A percentile compares a stretch with the other conserved stretches of the same genome.
Conservation (phyloP, 2,329 filamentous ascomycete species). For the Exserohilum turcica region DNA sequence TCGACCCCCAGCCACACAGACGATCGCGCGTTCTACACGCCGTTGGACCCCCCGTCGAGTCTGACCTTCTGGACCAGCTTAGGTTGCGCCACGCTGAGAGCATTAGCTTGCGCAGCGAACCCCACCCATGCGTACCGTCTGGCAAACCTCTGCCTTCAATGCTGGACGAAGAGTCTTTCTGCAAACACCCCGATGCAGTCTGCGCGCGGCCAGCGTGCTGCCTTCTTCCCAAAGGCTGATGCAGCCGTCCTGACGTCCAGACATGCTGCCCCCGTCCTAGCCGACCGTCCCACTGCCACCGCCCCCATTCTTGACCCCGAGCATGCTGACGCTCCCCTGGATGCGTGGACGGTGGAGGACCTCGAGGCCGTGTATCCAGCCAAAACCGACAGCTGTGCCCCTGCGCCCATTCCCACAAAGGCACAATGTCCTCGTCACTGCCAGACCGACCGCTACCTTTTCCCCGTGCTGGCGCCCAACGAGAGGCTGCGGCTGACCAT, state of each 20-base stretch:
- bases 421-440: slow-evolving; percentile 12
- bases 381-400: slow-evolving; percentile 19
- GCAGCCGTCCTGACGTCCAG: slow-evolving; percentile 30
- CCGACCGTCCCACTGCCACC: slow-evolving; percentile 25
- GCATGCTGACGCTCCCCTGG: slow-evolving; percentile 24
- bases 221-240: slow-evolving; percentile 38
- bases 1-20: neutral
- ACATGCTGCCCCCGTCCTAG: slow-evolving; percentile 20
- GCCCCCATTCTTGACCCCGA: slow-evolving; percentile 32
- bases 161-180: neutral
- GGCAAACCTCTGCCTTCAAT: slow-evolving; percentile 4
- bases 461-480: slow-evolving; percentile 44
- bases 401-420: slow-evolving; percentile 25
- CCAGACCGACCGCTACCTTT: slow-evolving; percentile 39
- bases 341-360: slow-evolving; percentile 21
- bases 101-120: slow-evolving; percentile 4
- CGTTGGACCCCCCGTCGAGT: neutral
- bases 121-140: neutral
- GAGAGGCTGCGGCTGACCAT: slow-evolving; percentile 47
- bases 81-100: slow-evolving; percentile 6
- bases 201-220: slow-evolving; percentile 12
- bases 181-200: slow-evolving; percentile 16
- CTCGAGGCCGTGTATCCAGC: slow-evolving; percentile 25
- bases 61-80: slow-evolving; percentile 1
- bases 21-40: neutral